These are phyloP conservation scores for Globomyces pollinis-pini DNA, from an alignment of 192 early-diverging fungal genomes.

Conservation along the genomic window DNA sequence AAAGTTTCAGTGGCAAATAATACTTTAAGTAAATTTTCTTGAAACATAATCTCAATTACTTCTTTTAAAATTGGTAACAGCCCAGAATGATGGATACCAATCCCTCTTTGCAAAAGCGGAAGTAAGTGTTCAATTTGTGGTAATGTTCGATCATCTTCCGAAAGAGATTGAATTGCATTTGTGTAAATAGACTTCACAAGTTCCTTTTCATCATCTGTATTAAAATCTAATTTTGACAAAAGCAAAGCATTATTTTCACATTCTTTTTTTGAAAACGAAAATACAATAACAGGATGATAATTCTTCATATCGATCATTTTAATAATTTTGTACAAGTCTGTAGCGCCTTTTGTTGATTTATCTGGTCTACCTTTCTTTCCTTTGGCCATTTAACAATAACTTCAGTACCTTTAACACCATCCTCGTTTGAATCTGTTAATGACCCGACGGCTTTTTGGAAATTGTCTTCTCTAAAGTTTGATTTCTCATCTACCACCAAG, in stretches of 20 bases:
- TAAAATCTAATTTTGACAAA: constrained; percentile 90
- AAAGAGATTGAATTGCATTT: constrained; percentile 77
- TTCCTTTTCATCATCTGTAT: constrained; percentile 70
- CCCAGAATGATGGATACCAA: constrained; percentile 96
- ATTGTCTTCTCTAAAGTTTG: constrained; percentile 89
- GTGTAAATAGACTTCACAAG: constrained; percentile 77
- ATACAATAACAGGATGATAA: constrained; percentile 98
- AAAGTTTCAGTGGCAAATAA: constrained; percentile 99
- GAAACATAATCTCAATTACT: constrained; percentile 94
- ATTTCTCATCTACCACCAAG: constrained; percentile 93
- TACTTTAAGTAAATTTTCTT: constrained; percentile 94
- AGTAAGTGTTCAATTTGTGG: constrained; percentile 91
- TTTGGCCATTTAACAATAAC: too few species aligned
- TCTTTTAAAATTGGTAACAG: constrained; percentile 94
- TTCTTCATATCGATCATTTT: constrained; percentile 92
- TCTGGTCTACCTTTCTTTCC: constrained; percentile 26
- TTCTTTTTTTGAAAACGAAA: constrained; percentile 89
- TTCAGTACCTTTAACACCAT: constrained; percentile 32
- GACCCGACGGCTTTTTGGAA: constrained; percentile 82
- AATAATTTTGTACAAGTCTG: constrained; percentile 90
- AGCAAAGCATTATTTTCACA: constrained; percentile 87
- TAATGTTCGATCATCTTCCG: constrained; percentile 81
- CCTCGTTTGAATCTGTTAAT: constrained; percentile 57
- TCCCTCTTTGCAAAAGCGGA: constrained; percentile 83
- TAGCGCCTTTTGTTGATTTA: constrained; percentile 43